Evolutionary conservation across 225 moss, liverwort and hornwort species (phyloP).

Genomic region (Pleurozium schreberi): DNA sequence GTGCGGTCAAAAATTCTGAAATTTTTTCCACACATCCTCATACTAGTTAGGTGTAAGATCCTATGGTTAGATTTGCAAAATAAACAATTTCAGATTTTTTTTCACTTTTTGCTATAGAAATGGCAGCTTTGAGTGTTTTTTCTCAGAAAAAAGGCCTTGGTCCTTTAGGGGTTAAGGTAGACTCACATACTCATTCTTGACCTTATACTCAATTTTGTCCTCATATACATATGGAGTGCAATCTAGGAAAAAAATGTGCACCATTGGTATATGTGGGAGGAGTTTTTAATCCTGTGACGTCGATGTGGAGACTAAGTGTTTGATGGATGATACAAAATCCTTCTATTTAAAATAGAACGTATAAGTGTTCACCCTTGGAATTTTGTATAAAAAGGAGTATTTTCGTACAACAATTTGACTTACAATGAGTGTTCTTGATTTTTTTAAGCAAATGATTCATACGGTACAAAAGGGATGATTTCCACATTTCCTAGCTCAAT

Average conservation of each 20-base stretch:
- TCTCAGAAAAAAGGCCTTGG: too few relatives aligned
- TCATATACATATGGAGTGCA: background rate
- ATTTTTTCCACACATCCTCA: too few relatives aligned
- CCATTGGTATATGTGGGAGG: too few relatives aligned
- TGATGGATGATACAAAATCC: background rate
- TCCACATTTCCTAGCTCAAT: fast-evolving
- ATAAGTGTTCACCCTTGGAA: background rate
- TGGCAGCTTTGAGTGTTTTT: too few relatives aligned
- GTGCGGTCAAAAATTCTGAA: too few relatives aligned
- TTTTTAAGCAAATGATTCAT: background rate
- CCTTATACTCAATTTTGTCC: fast-evolving
- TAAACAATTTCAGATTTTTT: too few relatives aligned
- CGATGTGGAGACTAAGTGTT: fast-evolving
- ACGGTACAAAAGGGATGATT: background rate
- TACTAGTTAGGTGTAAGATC: too few relatives aligned
- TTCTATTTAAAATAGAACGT: background rate
- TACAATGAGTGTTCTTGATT: background rate
- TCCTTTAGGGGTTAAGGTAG: too few relatives aligned
- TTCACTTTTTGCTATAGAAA: too few relatives aligned
- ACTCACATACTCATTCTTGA: background rate
- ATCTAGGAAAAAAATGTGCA: background rate
- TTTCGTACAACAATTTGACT: background rate
- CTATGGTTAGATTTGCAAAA: too few relatives aligned
- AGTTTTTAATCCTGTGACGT: background rate
- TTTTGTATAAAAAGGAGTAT: fast-evolving